Evolutionary conservation across 805 yeast genomes (phyloP).

Genomic region (Sungouiozyma intestinalis): DNA sequence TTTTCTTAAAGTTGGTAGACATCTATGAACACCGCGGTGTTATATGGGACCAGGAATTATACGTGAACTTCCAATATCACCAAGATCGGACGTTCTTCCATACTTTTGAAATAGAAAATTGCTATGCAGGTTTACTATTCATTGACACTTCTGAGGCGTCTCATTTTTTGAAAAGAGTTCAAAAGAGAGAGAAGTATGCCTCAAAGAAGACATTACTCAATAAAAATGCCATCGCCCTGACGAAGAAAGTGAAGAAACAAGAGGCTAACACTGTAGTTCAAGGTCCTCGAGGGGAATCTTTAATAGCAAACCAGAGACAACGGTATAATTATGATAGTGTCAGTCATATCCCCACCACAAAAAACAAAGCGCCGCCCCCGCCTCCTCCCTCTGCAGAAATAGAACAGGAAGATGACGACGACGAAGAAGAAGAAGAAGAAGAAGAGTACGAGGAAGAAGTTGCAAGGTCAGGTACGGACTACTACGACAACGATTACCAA

Average conservation of each 20-base stretch:
- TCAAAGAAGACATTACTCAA: constrained; percentile 78
- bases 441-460: constrained; percentile 3
- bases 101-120: constrained; percentile 86
- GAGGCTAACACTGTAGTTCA: constrained; percentile 53
- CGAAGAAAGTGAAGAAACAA: constrained; percentile 47
- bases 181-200: constrained; percentile 67
- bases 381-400: constrained; percentile 31
- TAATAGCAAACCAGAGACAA: constrained; percentile 23
- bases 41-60: constrained; percentile 94
- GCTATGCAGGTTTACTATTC: constrained; percentile 75
- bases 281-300: constrained; percentile 38
- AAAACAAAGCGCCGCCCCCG: constrained; percentile 35
- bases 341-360: constrained; percentile 27
- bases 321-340: constrained; percentile 20
- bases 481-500: constrained; percentile 1
- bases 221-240: constrained; percentile 77
- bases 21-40: constrained; percentile 76
- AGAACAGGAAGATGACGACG: constrained; percentile 11
- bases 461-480: neutral
- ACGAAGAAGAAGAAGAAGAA: constrained; percentile 5
- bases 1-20: constrained; percentile 83
- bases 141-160: constrained; percentile 84
- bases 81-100: constrained; percentile 95
- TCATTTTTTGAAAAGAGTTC: constrained; percentile 71
- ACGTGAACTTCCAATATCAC: constrained; percentile 75